phyloP scores from a whole-genome alignment of 2,329 filamentous ascomycete species.

The Ascomycota sp. region DNA sequence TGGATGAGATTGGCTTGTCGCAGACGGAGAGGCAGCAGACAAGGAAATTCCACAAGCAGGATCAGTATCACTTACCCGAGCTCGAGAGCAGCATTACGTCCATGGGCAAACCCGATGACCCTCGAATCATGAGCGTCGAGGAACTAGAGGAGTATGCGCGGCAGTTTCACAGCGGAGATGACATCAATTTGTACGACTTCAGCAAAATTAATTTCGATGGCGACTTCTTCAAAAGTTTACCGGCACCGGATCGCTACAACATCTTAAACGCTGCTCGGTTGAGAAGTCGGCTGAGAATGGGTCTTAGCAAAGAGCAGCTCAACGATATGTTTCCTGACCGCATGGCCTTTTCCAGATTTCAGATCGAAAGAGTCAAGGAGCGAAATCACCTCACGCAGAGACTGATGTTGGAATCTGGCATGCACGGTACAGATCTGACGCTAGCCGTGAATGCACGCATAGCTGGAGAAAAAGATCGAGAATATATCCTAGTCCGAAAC shows the following conservation, averaged over 20 bases:
- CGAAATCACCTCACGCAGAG: slow-evolving; percentile 87
- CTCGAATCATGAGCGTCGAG: slow-evolving; percentile 86
- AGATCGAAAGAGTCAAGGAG: slow-evolving; percentile 84
- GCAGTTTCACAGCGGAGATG: slow-evolving; percentile 81
- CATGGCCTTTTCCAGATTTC: slow-evolving; percentile 92
- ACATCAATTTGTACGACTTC: slow-evolving; percentile 85
- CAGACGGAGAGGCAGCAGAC: slow-evolving; percentile 52
- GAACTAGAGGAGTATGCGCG: slow-evolving; percentile 85
- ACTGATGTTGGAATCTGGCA: slow-evolving; percentile 83
- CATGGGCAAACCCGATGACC: slow-evolving; percentile 82
- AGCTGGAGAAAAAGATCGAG: slow-evolving; percentile 69
- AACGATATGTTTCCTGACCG: slow-evolving; percentile 93
- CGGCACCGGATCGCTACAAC: slow-evolving; percentile 82
- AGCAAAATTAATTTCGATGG: slow-evolving; percentile 97
- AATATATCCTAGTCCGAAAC: slow-evolving; percentile 93
- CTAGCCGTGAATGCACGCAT: slow-evolving; percentile 46
- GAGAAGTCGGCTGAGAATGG: slow-evolving; percentile 80
- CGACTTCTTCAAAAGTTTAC: slow-evolving; percentile 82
- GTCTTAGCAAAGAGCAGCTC: slow-evolving; percentile 85
- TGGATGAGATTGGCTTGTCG: slow-evolving; percentile 71
- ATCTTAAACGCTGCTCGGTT: slow-evolving; percentile 87
- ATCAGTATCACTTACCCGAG: slow-evolving; percentile 87
- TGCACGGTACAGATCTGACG: slow-evolving; percentile 57
- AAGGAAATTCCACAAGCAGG: slow-evolving; percentile 72
- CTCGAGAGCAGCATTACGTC: slow-evolving; percentile 58